Base-by-base conservation (phyloP, 1,139 yeast species). In the Nadsonia starkeyi-henricii region DNA sequence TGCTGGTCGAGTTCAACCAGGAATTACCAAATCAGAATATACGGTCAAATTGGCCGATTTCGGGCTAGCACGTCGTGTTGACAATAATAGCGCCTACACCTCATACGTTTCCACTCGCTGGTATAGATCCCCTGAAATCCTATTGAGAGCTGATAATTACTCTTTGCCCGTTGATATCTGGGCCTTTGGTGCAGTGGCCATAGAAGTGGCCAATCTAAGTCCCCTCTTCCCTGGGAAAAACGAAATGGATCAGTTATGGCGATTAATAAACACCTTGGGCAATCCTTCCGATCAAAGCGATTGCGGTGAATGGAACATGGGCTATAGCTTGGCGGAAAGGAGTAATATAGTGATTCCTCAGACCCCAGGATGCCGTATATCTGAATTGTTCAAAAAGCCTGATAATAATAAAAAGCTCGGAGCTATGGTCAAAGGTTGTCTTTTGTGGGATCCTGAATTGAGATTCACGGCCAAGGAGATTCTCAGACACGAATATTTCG, bases 71-170 rank as follows among this genome's bases (percentile, higher is more conserved):
- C 75, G 96, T 54, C 78, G 76, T 54, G 67, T 76, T 17, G 67
- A 70, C 44, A 75, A 77, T 58, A 60, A 61, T 30, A 73, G 72
- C 48, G 77, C 79, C 0, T 85, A 76, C 60, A 68, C 72, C 0
- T 77, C 84, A 0, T 91, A 91, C 58, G 93, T 91, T 7, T 84
- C 96, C 0, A 91, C 97, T 0, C 74, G 98, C 57, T 91, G 97
- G 97, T 91, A 91, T 62, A 72, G 98, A 52, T 81, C 96, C 0
- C 98, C 98, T 0, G 98, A 91, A 64, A 82, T 91, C 44, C 70
- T 91, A 44, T 69, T 91, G 50, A 73, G 91, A 53, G 76, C 77
- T 54, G 73, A 73, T 8, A 66, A 66, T 56, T 86, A 91, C 62
- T 77, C 91, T 0, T 74, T 70, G 47, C 88, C 95, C 0, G 77